Evolutionary conservation across 768 basidiomycete genomes (phyloP), one percentile per base, ranked within the genome.

Genomic region (Leccinum longicurvipes): DNA sequence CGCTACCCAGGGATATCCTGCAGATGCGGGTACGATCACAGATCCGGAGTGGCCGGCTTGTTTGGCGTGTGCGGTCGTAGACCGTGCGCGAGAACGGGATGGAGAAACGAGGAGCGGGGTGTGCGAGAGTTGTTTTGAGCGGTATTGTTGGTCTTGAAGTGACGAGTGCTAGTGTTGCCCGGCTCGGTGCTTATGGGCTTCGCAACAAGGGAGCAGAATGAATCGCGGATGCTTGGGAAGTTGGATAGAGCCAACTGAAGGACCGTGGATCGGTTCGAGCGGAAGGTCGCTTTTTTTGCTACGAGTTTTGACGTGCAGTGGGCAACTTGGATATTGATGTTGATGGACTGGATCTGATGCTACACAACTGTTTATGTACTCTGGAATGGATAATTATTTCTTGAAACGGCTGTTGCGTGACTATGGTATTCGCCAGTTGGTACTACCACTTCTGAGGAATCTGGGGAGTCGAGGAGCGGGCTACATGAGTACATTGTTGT

Each of bases 11-110:
- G 80, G 80, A 2, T 70, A 73, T 41, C 66, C 72, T 1, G 54
- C 60, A 4, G 34, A 61, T 19, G 51, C 72, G 15, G 64, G 64
- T 17, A 31, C 57, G 17, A 63, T 71, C 42, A 69, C 60, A 0
- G 78, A 80, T 19, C 55, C 66, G 0, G 64, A 80, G 24, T 83
- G 78, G 77, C 72, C 78, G 0, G 75, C 74, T 23, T 82, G 80
- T 50, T 61, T 84, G 19, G 79, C 80, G 4, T 83, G 82, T 51
- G 81, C 79, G 0, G 60, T 82, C 11, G 75, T 80, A 25, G 82
- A 83, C 47, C 74, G 80, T 19, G 75, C 75, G 9, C 66, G 78
- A 3, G 55, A 54, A 34, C 50, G 70, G 28, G 60, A 54, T 42
- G 61, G 70, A 3, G 62, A 61, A 31, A 19, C 29, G 8, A 58